Base-by-base conservation (phyloP, 495 filamentous ascomycete genomes). In the Chaetomidium leptoderma region DNA sequence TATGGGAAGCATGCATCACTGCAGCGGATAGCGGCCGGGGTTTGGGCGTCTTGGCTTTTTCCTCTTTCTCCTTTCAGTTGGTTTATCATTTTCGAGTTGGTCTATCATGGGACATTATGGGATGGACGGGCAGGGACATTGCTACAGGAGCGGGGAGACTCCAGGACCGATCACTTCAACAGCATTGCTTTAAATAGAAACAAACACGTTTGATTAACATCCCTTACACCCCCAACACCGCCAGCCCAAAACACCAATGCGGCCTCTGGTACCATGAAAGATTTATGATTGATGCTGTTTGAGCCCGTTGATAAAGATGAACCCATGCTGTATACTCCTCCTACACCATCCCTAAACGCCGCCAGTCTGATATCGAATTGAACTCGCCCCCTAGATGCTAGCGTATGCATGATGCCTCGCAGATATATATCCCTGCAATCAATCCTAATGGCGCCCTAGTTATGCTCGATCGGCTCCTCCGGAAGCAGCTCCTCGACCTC, bases 381-480 rank as follows among this genome's bases (percentile, higher is more conserved):
- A n/a, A n/a, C n/a, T n/a, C n/a, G n/a, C n/a, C n/a, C n/a, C n/a
- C n/a, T n/a, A n/a, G n/a, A n/a, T n/a, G n/a, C n/a, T n/a, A 44
- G 17, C 7, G 19, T 14, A 21, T 19, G 42, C 8, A 35, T 35
- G 32, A 8, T 6, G 3, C 0, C 21, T 11, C 10, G 2, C 42
- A 0, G 3, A 11, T 44, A 44, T 44, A 24, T 23, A 19, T 8
- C 9, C 6, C 27, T 8, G 16, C 26, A 16, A 33, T 11, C 48
- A 9, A 37, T 19, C 37, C 33, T 16, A n/a, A n/a, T n/a, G n/a
- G n/a, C n/a, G n/a, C n/a, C 27, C 52, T 73, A 78, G 59, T 69
- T 75, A 70, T 92, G 91, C 74, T 93, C 90, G 60, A 95, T 87
- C 1, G 90, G 89, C 52, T 91, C 87, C 69, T 95, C 90, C 0